Base-by-base conservation (phyloP, 2,329 filamentous ascomycete genomes). In the Westerdykella sp. region DNA sequence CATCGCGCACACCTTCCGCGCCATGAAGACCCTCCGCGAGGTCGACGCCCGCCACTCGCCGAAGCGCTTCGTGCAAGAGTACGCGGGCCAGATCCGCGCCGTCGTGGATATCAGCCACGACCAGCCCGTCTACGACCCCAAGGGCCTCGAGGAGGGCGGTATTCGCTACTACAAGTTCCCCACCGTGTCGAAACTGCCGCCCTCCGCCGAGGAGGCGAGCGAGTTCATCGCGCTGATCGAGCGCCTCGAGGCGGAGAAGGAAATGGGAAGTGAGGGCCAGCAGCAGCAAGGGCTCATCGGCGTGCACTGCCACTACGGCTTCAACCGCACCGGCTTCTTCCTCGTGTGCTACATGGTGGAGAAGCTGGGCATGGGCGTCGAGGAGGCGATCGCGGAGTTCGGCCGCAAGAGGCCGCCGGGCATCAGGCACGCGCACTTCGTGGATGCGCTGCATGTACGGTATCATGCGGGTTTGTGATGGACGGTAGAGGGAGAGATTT, bases 281-380 rank as follows among this genome's bases (percentile, higher is more conserved):
- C 44, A 68, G 71, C 65, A 68, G 18, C 70, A 57, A 31, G 42
- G 51, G 12, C 43, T 83, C 38, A 78, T 95, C 40, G 90, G 84
- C 2, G 87, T 95, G 0, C 91, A 97, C 63, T 97, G 91, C 58
- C 91, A 97, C 60, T 96, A 96, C 56, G 91, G 91, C 0, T 96
- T 94, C 70, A 96, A 97, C 63, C 79, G 90, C 16, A 96, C 91
- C 0, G 91, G 91, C 0, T 95, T 91, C 64, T 86, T 96, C 60
- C 80, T 97, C 40, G 84, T 87, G 25, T 88, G 83, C 58, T 97
- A 96, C 60, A 73, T 97, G n/a, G 83, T 96, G 12, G 89, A 96
- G 69, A 75, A 81, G 37, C 78, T 85, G 53, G 82, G 79, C 0
- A 90, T 80, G 57, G 72, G 71, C 16, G 78, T 95, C 2, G 78